Base-by-base conservation (phyloP, 139 green algal species). In the Pseudopediastrum boryanum region DNA sequence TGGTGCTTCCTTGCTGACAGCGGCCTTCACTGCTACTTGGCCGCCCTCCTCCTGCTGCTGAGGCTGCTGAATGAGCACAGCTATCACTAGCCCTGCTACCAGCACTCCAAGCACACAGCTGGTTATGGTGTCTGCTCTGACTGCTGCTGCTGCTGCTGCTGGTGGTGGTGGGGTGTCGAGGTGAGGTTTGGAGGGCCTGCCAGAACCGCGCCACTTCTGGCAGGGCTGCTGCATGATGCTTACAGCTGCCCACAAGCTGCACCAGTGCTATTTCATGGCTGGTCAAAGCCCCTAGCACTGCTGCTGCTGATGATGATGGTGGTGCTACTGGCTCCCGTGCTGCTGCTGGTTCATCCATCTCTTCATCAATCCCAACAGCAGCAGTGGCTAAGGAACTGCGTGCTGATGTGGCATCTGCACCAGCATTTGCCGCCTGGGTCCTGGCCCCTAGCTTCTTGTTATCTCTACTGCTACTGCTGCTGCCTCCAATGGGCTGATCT, bases 241-340 rank as follows among this genome's bases (percentile, higher is more conserved):
- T 44, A 23, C 52, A 19, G 50, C 74, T 81, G 25, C 42, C 62
- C 19, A 81, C 23, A 33, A 81, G 62, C 44, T 74, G 74, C 33
- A 63, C 61, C 36, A 81, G 74, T 6, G 43, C 74, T 36, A 23
- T 41, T 21, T 25, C n/a, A 8, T 66, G 31, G n/a, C n/a, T 41
- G 23, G 36, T 29, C 19, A 16, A 43, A 4, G 27, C 71, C 31
- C n/a, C 36, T 25, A 9, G 25, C 41, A 19, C 38, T 50, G 50
- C 70, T 66, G 70, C 51, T 10, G 70, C 51, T 16, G 36, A 38
- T 19, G 36, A 38, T 56, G 51, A 52, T 44, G 13, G 8, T 31
- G 9, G 39, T 33, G 21, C 43, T 50, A 27, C 13, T 4, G 43
- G n/a, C 27, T 42, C 41, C 9, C 4, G 39, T 65, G 33, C 48